A percentile compares a stretch with the other conserved stretches of the same genome.
Conservation (phyloP, 2,329 filamentous ascomycete genomes). For the Aureobasidium vineae region DNA sequence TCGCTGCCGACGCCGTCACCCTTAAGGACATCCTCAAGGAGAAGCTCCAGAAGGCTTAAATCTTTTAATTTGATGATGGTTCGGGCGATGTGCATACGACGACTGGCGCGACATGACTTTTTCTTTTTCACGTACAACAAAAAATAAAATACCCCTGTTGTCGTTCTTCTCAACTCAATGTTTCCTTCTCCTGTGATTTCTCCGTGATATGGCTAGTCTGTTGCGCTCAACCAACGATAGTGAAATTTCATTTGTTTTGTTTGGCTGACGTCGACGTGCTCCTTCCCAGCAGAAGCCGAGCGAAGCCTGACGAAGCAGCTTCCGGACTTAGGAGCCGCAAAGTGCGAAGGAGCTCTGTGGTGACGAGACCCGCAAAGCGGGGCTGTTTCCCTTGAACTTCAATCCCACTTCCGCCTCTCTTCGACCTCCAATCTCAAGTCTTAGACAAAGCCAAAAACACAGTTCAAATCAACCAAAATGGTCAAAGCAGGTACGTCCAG, state of each 20-base stretch:
- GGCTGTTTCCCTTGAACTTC: neutral
- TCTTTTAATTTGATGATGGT: constrained; percentile 4
- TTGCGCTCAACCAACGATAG: neutral
- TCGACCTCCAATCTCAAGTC: constrained; percentile 3
- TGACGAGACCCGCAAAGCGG: neutral
- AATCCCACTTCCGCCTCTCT: constrained; percentile 5
- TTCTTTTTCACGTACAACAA: constrained; percentile 22
- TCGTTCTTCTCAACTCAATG: neutral
- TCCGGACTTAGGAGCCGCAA: neutral
- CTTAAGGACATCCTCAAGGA: constrained; percentile 88
- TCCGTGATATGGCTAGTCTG: neutral
- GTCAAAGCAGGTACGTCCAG: constrained; percentile 86
- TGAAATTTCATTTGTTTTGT: constrained; percentile 5
- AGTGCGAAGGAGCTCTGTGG: neutral
- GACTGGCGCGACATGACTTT: constrained; percentile 26
- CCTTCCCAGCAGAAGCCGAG: constrained; percentile 10
- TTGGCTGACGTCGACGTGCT: constrained; percentile 7
- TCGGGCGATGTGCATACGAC: constrained; percentile 23
- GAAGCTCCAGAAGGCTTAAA: constrained; percentile 61
- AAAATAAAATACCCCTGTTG: constrained; percentile 26
- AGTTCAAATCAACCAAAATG: constrained; percentile 70
- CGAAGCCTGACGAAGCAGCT: neutral
- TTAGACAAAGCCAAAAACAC: constrained; percentile 10
- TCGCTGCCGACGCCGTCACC: constrained; percentile 90
- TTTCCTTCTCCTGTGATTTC: neutral